Percentiles rank a stretch among this genome's conserved stretches.
These are phyloP conservation scores for Candida peoriensis DNA, from an alignment of 805 yeast species.

Conservation along the genomic window DNA sequence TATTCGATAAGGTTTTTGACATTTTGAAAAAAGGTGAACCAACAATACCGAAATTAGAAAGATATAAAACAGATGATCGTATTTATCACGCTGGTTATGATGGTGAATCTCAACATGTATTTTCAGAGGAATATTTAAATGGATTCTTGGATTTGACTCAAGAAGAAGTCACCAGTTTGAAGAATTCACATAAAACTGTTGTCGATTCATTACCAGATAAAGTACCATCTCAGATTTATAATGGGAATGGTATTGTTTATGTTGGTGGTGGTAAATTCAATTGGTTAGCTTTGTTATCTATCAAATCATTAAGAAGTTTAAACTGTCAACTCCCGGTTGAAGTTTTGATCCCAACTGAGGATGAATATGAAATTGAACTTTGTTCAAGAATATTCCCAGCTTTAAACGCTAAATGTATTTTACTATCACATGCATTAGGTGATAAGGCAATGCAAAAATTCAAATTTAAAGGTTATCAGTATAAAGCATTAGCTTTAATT, in stretches of 20 bases:
- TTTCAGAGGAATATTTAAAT: conserved; percentile 49
- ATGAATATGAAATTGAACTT: conserved; percentile 64
- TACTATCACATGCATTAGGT: conserved; percentile 59
- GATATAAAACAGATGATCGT: conserved; percentile 40
- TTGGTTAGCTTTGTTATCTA: conserved; percentile 48
- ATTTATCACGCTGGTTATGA: conserved; percentile 54
- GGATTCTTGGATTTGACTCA: conserved; percentile 42
- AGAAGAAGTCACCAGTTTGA: conserved; percentile 40
- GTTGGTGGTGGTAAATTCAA: conserved; percentile 60
- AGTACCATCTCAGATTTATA: conserved; percentile 39
- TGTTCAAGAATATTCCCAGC: conserved; percentile 60
- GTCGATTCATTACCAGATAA: conserved; percentile 43
- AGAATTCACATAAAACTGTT: conserved; percentile 41
- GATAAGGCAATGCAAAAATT: conserved; percentile 44
- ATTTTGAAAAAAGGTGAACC: conserved; percentile 42
- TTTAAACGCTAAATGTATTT: conserved; percentile 59
- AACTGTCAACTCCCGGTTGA: conserved; percentile 63
- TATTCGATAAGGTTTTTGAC: conserved; percentile 38
- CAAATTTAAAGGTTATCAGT: conserved; percentile 56
- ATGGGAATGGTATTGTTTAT: conserved; percentile 55
- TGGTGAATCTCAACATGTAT: conserved; percentile 31
- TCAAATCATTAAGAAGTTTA: conserved; percentile 41
- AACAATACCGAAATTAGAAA: conserved; percentile 33
- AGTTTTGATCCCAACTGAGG: conserved; percentile 57
- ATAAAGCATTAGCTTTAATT: conserved; percentile 61